Evolutionary conservation across 2,329 filamentous ascomycete species (phyloP).

Genomic region (Fusarium bulbicola): DNA sequence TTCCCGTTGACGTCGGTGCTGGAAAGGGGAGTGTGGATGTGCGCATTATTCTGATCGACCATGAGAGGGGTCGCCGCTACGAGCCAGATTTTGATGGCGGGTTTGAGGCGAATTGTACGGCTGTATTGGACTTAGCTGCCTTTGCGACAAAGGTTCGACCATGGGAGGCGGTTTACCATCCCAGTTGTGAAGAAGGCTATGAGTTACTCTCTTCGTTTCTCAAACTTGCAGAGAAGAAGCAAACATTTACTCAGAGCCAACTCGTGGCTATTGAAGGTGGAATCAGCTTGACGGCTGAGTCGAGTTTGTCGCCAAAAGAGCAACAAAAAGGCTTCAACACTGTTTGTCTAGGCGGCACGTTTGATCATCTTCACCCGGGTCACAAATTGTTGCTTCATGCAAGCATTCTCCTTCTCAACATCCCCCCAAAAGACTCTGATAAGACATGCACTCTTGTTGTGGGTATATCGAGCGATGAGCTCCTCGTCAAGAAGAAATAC

Average conservation of each 20-base stretch:
- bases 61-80: constrained; percentile 53
- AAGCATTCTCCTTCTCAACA: constrained; percentile 75
- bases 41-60: constrained; percentile 77
- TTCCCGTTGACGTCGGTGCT: constrained; percentile 65
- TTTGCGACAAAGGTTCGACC: constrained; percentile 63
- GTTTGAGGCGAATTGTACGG: constrained; percentile 56
- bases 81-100: constrained; percentile 47
- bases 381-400: constrained; percentile 98
- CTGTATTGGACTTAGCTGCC: constrained; percentile 59
- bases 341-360: constrained; percentile 90
- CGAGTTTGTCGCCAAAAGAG: not conserved
- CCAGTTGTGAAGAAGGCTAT: constrained; percentile 72
- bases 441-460: constrained; percentile 72
- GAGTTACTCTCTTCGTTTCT: constrained; percentile 62
- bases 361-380: constrained; percentile 93
- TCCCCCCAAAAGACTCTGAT: constrained; percentile 51
- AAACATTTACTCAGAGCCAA: constrained; percentile 59
- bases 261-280: constrained; percentile 63
- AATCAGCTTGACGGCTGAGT: constrained; percentile 51
- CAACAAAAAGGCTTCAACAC: constrained; percentile 38
- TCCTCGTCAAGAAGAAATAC: constrained; percentile 90
- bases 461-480: constrained; percentile 87
- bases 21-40: constrained; percentile 76
- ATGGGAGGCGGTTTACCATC: constrained; percentile 73
- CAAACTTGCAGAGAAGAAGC: constrained; percentile 56